Base-by-base conservation (phyloP, 257 asterid species). In the Penstemon davidsonii region DNA sequence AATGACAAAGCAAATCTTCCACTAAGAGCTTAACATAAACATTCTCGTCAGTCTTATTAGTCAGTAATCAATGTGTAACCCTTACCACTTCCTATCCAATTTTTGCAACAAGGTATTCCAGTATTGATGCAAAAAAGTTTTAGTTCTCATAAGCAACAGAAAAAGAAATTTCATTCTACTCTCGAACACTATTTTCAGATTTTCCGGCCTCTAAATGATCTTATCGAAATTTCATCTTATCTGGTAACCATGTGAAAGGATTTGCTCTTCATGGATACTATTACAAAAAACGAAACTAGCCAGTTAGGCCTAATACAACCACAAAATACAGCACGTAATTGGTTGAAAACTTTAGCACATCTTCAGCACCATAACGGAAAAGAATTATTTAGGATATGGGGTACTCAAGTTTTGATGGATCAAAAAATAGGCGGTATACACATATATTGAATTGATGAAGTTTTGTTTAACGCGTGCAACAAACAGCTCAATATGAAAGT, bases 341-440 rank as follows among this genome's bases (percentile, higher is more conserved):
- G 49, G 39, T 15, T 53, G 47, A 18, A 50, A 52, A 42, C 10
- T 19, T 64, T 33, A 39, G 37, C 58, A 54, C 38, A 60, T 50
- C 50, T 39, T 63, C 38, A 53, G 53, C 57, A 52, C 13, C 40
- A 62, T 63, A 4, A 44, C 13, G 8, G 53, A 39, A 64, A 50
- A 36, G 19, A 49, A 51, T 42, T 51, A 38, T 8, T 25, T 15
- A 55, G 47, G 43, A 41, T 61, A 60, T 4, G 55, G 52, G 60
- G 41, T 15, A 60, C 46, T 40, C 25, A 47, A 38, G n/a, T 25
- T n/a, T 19, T 33, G 44, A 68, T 40, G 8, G n/a, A 18, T 3
- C 19, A 36, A 36, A 57, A n/a, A 25, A 25, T 25, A 25, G 33
- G 33, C 33, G 33, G 1, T 25, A 25, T 25, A 25, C 33, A 25